Conservation (phyloP, 371 early-diverging fungal species). For the Neoconidiobolus thromboides region DNA sequence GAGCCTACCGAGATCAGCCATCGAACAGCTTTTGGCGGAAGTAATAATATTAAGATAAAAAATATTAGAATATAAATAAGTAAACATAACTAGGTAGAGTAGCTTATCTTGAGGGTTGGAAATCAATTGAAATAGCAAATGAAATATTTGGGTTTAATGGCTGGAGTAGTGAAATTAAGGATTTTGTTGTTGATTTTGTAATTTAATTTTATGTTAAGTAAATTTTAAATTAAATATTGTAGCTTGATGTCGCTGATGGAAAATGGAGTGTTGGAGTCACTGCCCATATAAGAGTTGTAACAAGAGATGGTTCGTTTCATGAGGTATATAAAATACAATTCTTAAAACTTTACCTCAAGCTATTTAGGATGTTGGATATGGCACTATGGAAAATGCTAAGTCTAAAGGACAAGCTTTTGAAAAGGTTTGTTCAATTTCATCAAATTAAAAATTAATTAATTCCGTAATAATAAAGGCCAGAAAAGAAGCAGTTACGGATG, state of each 20-base stretch:
- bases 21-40: neutral
- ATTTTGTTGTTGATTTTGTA: conserved; percentile 61
- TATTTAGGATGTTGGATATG: conserved; percentile 69
- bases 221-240: conserved; percentile 17
- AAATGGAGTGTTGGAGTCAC: conserved; percentile 54
- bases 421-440: conserved; percentile 30
- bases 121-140: conserved; percentile 81
- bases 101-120: conserved; percentile 84
- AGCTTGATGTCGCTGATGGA: conserved; percentile 20
- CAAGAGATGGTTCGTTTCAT: conserved; percentile 83
- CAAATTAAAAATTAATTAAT: neutral
- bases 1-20: neutral
- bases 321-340: conserved; percentile 38
- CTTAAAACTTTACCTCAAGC: neutral
- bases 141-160: conserved; percentile 96
- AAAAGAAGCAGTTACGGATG: conserved; percentile 97
- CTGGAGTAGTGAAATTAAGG: conserved; percentile 75
- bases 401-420: conserved; percentile 70
- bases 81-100: conserved; percentile 2
- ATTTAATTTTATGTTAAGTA: conserved; percentile 12
- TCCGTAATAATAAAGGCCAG: conserved; percentile 30
- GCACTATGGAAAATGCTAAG: conserved; percentile 62
- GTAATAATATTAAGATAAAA: neutral
- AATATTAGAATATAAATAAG: neutral
- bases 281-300: conserved; percentile 67